Evolutionary conservation across 495 filamentous ascomycete genomes (phyloP), one percentile per base, ranked within the genome.

Genomic region (Penicillium verhagenii): DNA sequence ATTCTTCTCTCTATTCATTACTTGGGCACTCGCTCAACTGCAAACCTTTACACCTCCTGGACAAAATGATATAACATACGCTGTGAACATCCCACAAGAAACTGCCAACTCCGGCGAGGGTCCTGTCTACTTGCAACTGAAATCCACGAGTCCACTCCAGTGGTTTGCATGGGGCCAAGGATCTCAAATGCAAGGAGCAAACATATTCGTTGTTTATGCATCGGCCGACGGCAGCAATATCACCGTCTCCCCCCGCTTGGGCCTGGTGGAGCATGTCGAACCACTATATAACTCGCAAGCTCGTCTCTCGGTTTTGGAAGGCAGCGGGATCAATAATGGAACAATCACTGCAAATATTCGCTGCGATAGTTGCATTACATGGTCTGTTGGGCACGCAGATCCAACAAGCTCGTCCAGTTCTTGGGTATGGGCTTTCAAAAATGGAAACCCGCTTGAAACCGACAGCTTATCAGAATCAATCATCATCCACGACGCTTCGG

Each of bases 141-240:
- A 67, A 16, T 85, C 85, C 1, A 85, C 86, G 0, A 69, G 71
- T 1, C 67, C 72, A 3, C 76, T 81, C 56, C 66, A 77, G 63
- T 91, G 87, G 87, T 80, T 86, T 18, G 84, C 76, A 2, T 70
- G 87, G 5, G 88, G 87, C 8, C 84, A 86, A 31, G 88, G 88
- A 7, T 53, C 52, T 0, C 56, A 54, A 31, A 91, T 91, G 88
- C 58, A 66, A 4, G 82, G 79, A 16, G 72, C 87, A 21, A 84
- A 84, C 58, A 86, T 91, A n/a, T 90, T 90, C 58, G 61, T 90
- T 21, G 78, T 89, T 56, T 90, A 89, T 65, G 66, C 82, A 29
- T 81, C 83, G 8, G 56, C 58, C 8, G 57, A 62, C 5, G 59
- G 60, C 26, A 82, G 86, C 55, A 69, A 68, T 13, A 73, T 89